Percentiles rank a stretch among this genome's conserved stretches.
Evolutionary conservation across 140 eudicot species (phyloP).

Genomic region (Senecio squalidus): DNA sequence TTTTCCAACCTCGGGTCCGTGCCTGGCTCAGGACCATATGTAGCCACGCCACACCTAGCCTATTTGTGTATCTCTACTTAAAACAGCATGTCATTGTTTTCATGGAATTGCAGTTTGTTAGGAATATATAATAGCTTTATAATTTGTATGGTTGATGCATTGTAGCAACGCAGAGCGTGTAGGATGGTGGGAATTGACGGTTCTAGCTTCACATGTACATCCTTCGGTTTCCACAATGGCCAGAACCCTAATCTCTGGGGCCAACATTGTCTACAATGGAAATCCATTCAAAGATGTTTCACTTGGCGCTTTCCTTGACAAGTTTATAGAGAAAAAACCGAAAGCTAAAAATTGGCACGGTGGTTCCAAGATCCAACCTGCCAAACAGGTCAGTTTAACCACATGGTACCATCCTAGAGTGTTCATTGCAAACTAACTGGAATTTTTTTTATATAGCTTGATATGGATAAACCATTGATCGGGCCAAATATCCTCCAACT

Average conservation of each 20-base stretch:
- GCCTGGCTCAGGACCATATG: too few species aligned
- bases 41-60: too few species aligned
- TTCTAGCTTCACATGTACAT: conserved; percentile 77
- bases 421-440: neutral
- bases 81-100: too few species aligned
- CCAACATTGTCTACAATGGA: conserved; percentile 83
- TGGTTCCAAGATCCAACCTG: conserved; percentile 87
- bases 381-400: conserved; percentile 59
- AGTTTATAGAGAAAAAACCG: conserved; percentile 97
- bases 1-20: too few species aligned
- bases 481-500: conserved; percentile 80
- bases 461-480: conserved; percentile 68
- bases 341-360: conserved; percentile 94
- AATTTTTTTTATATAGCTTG: conserved; percentile 42
- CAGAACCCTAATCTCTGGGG: conserved; percentile 86
- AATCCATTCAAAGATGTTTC: conserved; percentile 86
- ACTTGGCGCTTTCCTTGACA: conserved; percentile 77
- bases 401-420: neutral
- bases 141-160: conserved; percentile 11
- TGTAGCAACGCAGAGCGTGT: conserved; percentile 87
- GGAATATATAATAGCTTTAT: too few species aligned
- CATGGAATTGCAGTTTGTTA: too few species aligned
- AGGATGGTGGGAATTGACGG: conserved; percentile 96
- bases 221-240: conserved; percentile 99
- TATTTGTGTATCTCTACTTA: too few species aligned